Conservation (phyloP, 495 filamentous ascomycete species). For the Elaphomyces granulatus region DNA sequence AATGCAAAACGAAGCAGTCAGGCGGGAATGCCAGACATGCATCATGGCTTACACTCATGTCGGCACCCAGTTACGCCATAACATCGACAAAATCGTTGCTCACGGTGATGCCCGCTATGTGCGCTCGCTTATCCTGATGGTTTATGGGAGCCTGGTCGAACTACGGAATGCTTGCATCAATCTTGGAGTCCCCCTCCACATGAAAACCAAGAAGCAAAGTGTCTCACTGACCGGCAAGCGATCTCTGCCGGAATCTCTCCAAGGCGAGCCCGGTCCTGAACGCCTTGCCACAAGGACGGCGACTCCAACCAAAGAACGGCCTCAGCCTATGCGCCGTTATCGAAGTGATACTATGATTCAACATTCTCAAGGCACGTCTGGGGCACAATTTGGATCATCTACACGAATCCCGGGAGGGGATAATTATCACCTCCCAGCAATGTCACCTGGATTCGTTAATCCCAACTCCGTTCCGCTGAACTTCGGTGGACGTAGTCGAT, state of each 20-base stretch:
- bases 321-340: constrained; percentile 32
- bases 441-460: constrained; percentile 23
- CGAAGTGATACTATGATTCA: constrained; percentile 51
- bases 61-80: constrained; percentile 51
- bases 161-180: constrained; percentile 41
- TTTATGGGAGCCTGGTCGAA: constrained; percentile 72
- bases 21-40: constrained; percentile 56
- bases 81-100: constrained; percentile 53
- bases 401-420: no score
- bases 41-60: constrained; percentile 66
- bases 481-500: constrained; percentile 31
- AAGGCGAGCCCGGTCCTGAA: constrained; percentile 13
- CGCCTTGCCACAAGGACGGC: constrained; percentile 35
- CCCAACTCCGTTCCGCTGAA: constrained; percentile 17
- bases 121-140: constrained; percentile 61
- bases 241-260: constrained; percentile 13
- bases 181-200: constrained; percentile 20
- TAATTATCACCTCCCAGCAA: constrained; percentile 17
- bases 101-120: constrained; percentile 68
- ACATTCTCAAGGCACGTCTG: constrained; percentile 31
- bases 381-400: constrained; percentile 14
- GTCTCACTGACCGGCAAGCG: constrained; percentile 14
- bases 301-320: constrained; percentile 47
- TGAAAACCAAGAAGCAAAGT: constrained; percentile 8
- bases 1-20: constrained; percentile 35